Base-by-base conservation (phyloP, 1,139 yeast genomes). In the Debaryomyces coudertii region DNA sequence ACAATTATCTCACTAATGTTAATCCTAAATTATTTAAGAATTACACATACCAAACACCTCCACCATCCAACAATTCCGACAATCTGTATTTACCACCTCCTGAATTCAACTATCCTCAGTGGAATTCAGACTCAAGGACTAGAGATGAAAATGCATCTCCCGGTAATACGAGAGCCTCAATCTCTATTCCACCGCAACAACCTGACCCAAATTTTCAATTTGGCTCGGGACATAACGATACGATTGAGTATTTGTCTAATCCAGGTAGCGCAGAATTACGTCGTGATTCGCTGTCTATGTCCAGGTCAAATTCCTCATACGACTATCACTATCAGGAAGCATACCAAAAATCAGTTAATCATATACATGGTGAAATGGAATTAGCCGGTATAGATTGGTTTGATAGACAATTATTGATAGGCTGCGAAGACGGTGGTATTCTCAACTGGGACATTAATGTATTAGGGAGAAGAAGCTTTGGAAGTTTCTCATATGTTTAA, bases 331-430 rank as follows among this genome's bases (percentile, higher is more conserved):
- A 45, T 27, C 52, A 58, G 27, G 64, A 60, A 48, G 53, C 57
- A 25, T 63, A 61, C 42, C 67, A 62, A 49, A 67, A 61, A 47
- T 52, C 62, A 8, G 64, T 65, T 24, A 71, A 68, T 47, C 76
- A 72, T 49, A 62, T 71, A n/a, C 66, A 71, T 44, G 80, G 80
- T 9, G 80, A 75, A 55, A 71, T 74, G 76, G 76, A 73, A 48
- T 56, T 75, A 30, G 60, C 69, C 22, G 80, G 80, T 2, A 53
- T 75, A 24, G 78, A 72, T 47, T 73, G 77, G 69, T 58, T 53
- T 44, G 71, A 66, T 27, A 60, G 63, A 39, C 68, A 67, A 47
- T 59, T 75, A 35, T 57, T 66, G 22, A 66, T 75, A 47, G 79
- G 78, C 2, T 68, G 77, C 51, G 75, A 73, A 48, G 71, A 68